Evolutionary conservation across 768 basidiomycete genomes (phyloP).

Genomic region (Amanita rimosa): DNA sequence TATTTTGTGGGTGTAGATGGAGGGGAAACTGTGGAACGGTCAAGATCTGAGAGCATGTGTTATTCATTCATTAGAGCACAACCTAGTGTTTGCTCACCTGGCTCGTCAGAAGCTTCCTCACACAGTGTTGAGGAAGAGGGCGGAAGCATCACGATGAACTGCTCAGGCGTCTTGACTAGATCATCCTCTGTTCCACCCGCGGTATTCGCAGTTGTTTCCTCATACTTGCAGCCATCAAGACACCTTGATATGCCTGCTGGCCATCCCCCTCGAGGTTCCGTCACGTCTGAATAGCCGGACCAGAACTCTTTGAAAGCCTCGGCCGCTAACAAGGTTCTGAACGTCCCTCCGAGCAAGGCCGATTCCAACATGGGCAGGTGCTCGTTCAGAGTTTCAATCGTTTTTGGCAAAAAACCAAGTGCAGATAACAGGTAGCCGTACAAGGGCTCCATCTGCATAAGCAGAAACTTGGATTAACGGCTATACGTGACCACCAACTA

Average conservation of each 20-base stretch:
- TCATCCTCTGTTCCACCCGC: neutral
- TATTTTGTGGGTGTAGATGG: slow-evolving; percentile 19
- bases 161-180: neutral
- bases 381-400: slow-evolving; percentile 27
- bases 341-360: slow-evolving; percentile 39
- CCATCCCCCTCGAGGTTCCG: slow-evolving; percentile 42
- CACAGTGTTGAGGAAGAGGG: slow-evolving; percentile 17
- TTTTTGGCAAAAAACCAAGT: slow-evolving; percentile 34
- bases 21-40: slow-evolving; percentile 10
- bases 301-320: slow-evolving; percentile 57
- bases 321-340: slow-evolving; percentile 30
- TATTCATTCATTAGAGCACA: neutral
- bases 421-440: slow-evolving; percentile 49
- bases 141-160: neutral
- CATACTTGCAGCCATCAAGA: slow-evolving; percentile 9
- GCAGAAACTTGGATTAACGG: slow-evolving; percentile 3
- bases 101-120: neutral
- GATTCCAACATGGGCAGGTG: slow-evolving; percentile 45
- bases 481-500: neutral
- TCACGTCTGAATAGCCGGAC: slow-evolving; percentile 32
- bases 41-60: neutral
- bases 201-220: neutral
- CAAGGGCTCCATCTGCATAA: slow-evolving; percentile 41
- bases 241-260: slow-evolving; percentile 29
- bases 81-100: neutral